Conservation (phyloP, 257 asterid genomes). For the Petrea volubilis region DNA sequence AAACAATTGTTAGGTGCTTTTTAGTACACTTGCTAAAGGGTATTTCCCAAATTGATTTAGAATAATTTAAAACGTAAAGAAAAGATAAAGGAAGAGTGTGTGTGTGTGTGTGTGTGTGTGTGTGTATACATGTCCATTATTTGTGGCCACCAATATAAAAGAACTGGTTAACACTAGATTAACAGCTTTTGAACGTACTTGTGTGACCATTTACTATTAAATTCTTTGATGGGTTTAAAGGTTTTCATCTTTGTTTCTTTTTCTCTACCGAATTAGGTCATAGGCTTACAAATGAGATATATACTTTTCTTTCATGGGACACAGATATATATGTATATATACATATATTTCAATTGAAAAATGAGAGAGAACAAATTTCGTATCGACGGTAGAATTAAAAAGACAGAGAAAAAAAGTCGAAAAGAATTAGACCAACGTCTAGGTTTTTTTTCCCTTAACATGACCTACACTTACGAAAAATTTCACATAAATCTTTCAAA, state of each 20-base stretch:
- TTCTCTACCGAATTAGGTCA: neutral
- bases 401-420: neutral
- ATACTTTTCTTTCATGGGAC: neutral
- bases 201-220: neutral
- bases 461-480: no score
- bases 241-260: neutral
- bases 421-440: no score
- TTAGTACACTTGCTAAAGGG: conserved; percentile 17
- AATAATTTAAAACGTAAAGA: conserved; percentile 9
- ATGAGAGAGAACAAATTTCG: neutral
- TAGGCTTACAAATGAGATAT: neutral
- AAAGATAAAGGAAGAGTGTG: conserved; percentile 2
- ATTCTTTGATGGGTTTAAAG: neutral
- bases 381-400: no score
- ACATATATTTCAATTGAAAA: neutral
- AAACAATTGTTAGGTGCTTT: neutral
- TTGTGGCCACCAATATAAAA: conserved; percentile 1
- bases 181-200: neutral
- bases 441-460: no score
- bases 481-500: no score
- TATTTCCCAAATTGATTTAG: conserved; percentile 19
- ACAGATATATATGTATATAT: neutral
- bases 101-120: conserved; percentile 14
- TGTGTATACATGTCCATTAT: neutral
- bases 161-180: conserved; percentile 14